Evolutionary conservation across 176 grass and related monocot genomes (phyloP).

Genomic region (Rhynchospora breviuscula): DNA sequence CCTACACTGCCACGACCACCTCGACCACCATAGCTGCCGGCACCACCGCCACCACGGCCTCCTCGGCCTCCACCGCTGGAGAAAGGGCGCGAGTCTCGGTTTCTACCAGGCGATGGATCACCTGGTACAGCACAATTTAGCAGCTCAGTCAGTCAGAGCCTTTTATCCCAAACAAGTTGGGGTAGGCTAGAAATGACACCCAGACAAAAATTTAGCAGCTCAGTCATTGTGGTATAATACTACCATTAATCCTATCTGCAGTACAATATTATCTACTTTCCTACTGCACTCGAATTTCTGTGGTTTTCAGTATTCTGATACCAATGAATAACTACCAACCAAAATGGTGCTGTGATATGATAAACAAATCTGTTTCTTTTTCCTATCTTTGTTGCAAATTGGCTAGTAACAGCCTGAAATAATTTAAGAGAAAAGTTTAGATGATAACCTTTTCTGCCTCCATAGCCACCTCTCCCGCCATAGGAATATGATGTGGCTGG

Average conservation of each 20-base stretch:
- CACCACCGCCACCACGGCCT: slow-evolving; percentile 12
- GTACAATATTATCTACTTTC: slow-evolving; percentile 6
- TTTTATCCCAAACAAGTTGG: too few species aligned
- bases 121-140: slow-evolving; percentile 4
- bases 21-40: slow-evolving; percentile 4
- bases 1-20: slow-evolving; percentile 37
- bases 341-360: neutral
- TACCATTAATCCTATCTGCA: neutral
- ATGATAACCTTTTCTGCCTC: slow-evolving; percentile 18
- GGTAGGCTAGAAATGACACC: too few species aligned
- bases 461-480: slow-evolving; percentile 14
- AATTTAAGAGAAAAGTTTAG: neutral
- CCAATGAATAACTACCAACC: neutral
- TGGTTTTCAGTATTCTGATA: neutral
- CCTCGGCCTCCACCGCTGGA: slow-evolving; percentile 28
- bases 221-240: neutral
- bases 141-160: neutral
- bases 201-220: neutral
- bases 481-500: neutral
- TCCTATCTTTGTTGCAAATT: neutral
- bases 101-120: slow-evolving; percentile 32
- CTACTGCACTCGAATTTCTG: slow-evolving; percentile 23
- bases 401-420: neutral
- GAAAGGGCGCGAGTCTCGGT: slow-evolving; percentile 10
- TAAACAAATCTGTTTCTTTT: neutral